phyloP scores from a whole-genome alignment of 2,329 filamentous ascomycete species.

The Alternaria atra region DNA sequence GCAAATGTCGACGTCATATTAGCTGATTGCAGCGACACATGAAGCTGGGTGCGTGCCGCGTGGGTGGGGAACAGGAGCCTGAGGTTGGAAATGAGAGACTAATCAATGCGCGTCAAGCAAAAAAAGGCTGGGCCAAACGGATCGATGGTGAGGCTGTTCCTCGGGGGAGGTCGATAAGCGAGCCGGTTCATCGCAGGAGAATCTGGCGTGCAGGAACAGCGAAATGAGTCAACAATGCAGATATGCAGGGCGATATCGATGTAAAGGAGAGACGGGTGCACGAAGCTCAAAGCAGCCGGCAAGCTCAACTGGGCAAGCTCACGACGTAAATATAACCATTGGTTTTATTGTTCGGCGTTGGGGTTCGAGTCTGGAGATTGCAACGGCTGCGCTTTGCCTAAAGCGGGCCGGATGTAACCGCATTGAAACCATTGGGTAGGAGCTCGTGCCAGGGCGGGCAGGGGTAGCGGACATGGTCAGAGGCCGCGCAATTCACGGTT shows the following conservation, averaged over 20 bases:
- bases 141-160: constrained; percentile 18
- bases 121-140: constrained; percentile 18
- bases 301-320: constrained; percentile 1
- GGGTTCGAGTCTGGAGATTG: constrained; percentile 14
- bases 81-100: constrained; percentile 18
- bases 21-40: background rate
- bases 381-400: constrained; percentile 16
- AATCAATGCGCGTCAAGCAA: constrained; percentile 21
- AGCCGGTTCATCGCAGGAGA: constrained; percentile 8
- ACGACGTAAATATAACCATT: constrained; percentile 8
- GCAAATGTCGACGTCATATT: constrained; percentile 6
- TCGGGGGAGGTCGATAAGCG: constrained; percentile 21
- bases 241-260: background rate
- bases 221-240: constrained; percentile 9
- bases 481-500: constrained; percentile 21
- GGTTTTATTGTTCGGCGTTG: constrained; percentile 10
- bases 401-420: constrained; percentile 14
- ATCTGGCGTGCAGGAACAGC: background rate
- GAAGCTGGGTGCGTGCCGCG: constrained; percentile 5
- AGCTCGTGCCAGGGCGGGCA: constrained; percentile 8
- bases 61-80: background rate
- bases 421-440: constrained; percentile 15
- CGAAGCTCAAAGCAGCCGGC: background rate
- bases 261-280: constrained; percentile 12
- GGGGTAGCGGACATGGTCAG: constrained; percentile 9